phyloP scores from a whole-genome alignment of 2,329 filamentous ascomycete genomes.

The Cordyceps militaris region DNA sequence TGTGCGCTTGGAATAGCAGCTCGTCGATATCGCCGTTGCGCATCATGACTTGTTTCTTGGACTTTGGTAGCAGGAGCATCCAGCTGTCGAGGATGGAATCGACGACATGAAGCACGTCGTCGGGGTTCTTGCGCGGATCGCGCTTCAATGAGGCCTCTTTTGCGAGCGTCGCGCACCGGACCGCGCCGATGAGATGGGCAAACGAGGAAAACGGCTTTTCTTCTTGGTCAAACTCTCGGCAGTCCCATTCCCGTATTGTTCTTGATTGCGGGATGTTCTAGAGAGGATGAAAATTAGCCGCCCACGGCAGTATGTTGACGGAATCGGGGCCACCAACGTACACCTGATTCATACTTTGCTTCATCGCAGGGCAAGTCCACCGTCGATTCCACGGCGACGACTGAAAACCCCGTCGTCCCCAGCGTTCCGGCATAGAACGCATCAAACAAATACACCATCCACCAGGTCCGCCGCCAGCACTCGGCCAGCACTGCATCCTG shows the following conservation, averaged over 20 bases:
- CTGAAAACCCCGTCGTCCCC: constrained; percentile 22
- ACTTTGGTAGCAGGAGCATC: constrained; percentile 30
- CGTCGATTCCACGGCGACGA: constrained; percentile 39
- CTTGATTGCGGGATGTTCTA: constrained; percentile 23
- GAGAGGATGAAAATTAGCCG: background rate
- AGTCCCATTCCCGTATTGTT: constrained; percentile 54
- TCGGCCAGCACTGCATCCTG: constrained; percentile 44
- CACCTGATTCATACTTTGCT: constrained; percentile 39
- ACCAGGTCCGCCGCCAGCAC: constrained; percentile 61
- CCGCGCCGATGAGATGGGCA: constrained; percentile 58
- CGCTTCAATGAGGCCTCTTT: constrained; percentile 21
- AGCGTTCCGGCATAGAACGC: constrained; percentile 33
- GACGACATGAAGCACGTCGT: constrained; percentile 24
- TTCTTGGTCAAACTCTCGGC: constrained; percentile 51
- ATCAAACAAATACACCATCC: constrained; percentile 58
- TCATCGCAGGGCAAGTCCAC: constrained; percentile 61
- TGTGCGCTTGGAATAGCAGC: constrained; percentile 24
- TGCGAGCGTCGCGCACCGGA: constrained; percentile 30
- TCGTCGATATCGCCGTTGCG: constrained; percentile 23
- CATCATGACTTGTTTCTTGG: constrained; percentile 26
- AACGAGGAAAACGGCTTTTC: constrained; percentile 55
- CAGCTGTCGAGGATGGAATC: constrained; percentile 33
- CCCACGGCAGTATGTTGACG: background rate
- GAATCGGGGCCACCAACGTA: constrained; percentile 19
- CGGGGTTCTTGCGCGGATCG: constrained; percentile 19